Percentiles rank a stretch among this genome's conserved stretches.
phyloP scores from a whole-genome alignment of 768 basidiomycete genomes.

The Leccinum variicolor region DNA sequence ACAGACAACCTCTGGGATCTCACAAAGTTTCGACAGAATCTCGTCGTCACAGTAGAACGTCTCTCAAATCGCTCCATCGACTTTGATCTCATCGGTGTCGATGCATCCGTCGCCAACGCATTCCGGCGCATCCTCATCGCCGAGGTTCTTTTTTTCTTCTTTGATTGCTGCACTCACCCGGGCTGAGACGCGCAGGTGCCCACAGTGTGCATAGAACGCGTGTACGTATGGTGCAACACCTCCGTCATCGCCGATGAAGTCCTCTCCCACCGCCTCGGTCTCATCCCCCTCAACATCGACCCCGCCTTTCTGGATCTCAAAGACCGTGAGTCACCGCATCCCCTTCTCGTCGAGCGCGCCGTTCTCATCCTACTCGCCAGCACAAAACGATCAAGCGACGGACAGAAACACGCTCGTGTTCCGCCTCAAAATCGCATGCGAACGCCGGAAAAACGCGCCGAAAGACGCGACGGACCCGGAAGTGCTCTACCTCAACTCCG shows the following conservation, averaged over 20 bases:
- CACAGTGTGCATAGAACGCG: conserved; percentile 84
- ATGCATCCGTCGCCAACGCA: conserved; percentile 95
- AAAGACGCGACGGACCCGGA: conserved; percentile 52
- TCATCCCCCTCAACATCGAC: conserved; percentile 86
- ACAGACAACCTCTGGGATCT: conserved; percentile 88
- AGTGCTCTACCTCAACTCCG: conserved; percentile 69
- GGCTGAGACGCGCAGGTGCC: conserved; percentile 60
- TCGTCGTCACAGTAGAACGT: conserved; percentile 71
- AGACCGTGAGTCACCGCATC: conserved; percentile 29
- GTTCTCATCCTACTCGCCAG: conserved; percentile 18
- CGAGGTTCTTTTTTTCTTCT: conserved; percentile 47
- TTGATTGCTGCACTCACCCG: neutral
- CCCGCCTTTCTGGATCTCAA: conserved; percentile 67
- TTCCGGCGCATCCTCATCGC: conserved; percentile 90
- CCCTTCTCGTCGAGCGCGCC: neutral
- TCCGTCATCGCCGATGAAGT: conserved; percentile 93
- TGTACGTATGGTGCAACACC: conserved; percentile 94
- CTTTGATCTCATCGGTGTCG: conserved; percentile 93
- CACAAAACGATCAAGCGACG: conserved; percentile 58
- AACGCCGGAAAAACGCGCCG: conserved; percentile 52
- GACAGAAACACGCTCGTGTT: conserved; percentile 94
- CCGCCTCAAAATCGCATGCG: conserved; percentile 63
- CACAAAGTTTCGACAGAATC: conserved; percentile 67
- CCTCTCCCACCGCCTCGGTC: conserved; percentile 85
- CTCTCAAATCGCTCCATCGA: conserved; percentile 84